phyloP scores from a whole-genome alignment of 2,329 filamentous ascomycete species.

The Epicoccum sorghinum region DNA sequence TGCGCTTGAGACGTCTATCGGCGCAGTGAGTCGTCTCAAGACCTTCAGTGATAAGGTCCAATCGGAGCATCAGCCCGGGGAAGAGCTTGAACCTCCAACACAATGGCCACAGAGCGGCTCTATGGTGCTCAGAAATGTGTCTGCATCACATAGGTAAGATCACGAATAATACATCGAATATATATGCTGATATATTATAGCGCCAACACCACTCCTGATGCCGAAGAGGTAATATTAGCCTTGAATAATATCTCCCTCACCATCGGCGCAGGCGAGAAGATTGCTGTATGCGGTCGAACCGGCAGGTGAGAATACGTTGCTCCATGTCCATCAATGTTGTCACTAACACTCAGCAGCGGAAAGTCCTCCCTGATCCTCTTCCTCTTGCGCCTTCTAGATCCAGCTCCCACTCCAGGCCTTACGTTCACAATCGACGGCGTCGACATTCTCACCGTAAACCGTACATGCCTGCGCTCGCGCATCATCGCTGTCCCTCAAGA shows the following conservation, averaged over 20 bases:
- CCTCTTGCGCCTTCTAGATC: neutral
- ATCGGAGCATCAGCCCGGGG: slow-evolving; percentile 15
- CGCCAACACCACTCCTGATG: too few species aligned
- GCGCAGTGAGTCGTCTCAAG: slow-evolving; percentile 22
- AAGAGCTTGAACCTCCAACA: slow-evolving; percentile 15
- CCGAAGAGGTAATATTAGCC: neutral
- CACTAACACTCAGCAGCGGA: neutral
- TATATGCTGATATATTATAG: neutral
- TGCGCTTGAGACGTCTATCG: slow-evolving; percentile 18
- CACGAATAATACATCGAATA: neutral
- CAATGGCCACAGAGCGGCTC: slow-evolving; percentile 15
- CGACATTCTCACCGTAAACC: neutral
- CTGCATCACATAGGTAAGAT: slow-evolving; percentile 1
- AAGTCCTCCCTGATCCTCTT: neutral
- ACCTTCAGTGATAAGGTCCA: slow-evolving; percentile 16
- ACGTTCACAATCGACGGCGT: slow-evolving; percentile 4
- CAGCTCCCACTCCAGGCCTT: neutral
- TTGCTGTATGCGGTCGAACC: slow-evolving; percentile 24
- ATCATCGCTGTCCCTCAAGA: slow-evolving; percentile 24
- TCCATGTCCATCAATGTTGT: neutral
- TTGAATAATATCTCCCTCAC: slow-evolving; percentile 2
- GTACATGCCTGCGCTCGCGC: neutral
- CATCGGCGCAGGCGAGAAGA: slow-evolving; percentile 28
- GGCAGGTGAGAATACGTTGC: slow-evolving; percentile 8
- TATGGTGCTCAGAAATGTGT: neutral